Evolutionary conservation across 495 filamentous ascomycete genomes (phyloP), one percentile per base, ranked within the genome.

Genomic region (Podospora comata): DNA sequence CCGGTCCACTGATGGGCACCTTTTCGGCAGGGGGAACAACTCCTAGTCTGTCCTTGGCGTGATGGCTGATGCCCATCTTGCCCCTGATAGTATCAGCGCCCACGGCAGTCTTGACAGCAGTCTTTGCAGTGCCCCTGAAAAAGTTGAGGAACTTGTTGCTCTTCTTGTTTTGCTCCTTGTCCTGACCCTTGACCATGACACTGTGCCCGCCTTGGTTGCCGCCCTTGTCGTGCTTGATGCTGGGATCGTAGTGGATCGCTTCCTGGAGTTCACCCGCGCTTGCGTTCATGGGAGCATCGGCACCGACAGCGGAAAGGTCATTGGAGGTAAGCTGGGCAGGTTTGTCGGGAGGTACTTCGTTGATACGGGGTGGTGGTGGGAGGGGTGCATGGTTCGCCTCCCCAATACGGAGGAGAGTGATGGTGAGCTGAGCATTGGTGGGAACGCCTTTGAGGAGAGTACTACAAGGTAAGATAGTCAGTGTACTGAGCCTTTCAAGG

Each of bases 371-470:
- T 0, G 92, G 90, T n/a, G 92, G 91, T 3, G 92, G 91, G 0
- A 96, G 77, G 0, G 93, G 92, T 0, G 91, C 86, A 64, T 90
- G 88, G 77, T 93, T 94, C 20, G 87, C 89, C 79, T 96, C 93
- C 63, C 92, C 92, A 65, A 94, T 88, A 53, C 93, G 90, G 28
- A 97, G 89, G 15, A 96, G 85, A 4, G 93, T 96, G 59, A 97
- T 77, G 0, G 92, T 91, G 16, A 97, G 83, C 71, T 96, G 93
- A 19, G 92, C 92, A 73, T 96, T 95, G 3, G 93, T 96, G 0
- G 93, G 93, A 53, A 93, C 87, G n/a, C 90, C 91, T 73, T 90
- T 89, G 63, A 97, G 87, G 3, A 96, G 70, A 4, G 89, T 91
- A 72, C 89, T 92, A 62, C 67, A 72, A 28, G 77, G 79, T 56